Base-by-base conservation (phyloP, 78 protist genomes). In the Dictyostelium brefeldianum region DNA sequence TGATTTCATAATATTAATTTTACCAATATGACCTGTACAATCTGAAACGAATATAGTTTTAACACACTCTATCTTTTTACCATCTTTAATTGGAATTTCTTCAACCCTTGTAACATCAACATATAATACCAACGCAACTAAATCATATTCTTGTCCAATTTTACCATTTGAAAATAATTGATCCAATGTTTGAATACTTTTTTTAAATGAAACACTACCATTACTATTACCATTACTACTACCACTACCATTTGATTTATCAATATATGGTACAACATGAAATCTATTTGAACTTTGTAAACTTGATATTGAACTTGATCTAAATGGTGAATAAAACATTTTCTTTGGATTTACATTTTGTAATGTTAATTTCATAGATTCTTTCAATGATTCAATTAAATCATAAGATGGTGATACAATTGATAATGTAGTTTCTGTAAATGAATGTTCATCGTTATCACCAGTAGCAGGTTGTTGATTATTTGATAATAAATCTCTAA, bases 1-100 rank as follows among this genome's bases (percentile, higher is more conserved):
- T 15, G 53, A 53, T 51, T 50, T 56, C 18, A 54, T 11, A 17
- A 87, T 17, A 50, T 5, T 22, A 18, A 87, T 25, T 50, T 43
- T 87, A 5, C 83, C 93, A 59, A 77, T 87, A n/a, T 29, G 64
- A 5, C 84, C 84, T 48, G 69, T 27, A 9, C 2, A 3, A 50
- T 87, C 93, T 1, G 50, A 17, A 29, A 87, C 7, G 53, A 8
- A 87, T 1, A 87, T 2, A 5, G 5, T 5, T 54, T 70, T 56
- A 4, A 50, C 6, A 11, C 10, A 43, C 20, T 77, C 84, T 0
- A 57, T 25, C 50, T 41, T 74, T n/a, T 87, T 87, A 11, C 93
- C 81, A 78, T 15, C 25, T 31, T 51, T 56, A 31, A 56, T 78
- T 18, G 41, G 12, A 10, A 53, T 20, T 56, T 78, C 83, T 20